Evolutionary conservation across 805 yeast genomes (phyloP), one percentile per base, ranked within the genome.

Genomic region (Wickerhamiella alocasiicola): DNA sequence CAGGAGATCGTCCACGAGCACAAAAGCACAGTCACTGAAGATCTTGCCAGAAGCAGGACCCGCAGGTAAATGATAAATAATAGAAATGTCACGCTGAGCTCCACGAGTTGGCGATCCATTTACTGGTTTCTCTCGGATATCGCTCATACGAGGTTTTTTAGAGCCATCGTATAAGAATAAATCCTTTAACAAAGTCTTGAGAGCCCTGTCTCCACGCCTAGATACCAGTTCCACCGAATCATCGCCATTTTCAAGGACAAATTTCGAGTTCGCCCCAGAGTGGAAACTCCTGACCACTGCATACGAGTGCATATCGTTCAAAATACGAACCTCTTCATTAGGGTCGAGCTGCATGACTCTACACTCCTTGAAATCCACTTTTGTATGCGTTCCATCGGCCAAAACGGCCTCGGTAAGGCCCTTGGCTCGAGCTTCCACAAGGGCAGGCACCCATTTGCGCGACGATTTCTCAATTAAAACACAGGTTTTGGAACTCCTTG

Each of bases 401-500:
- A 36, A 21, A 4, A 20, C 5, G 7, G 31, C 39, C 20, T 29
- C 26, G 9, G 26, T 24, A 5, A 15, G 3, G 15, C 28, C 39
- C 4, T 18, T 13, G 16, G 25, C 31, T 9, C 27, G 16, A 7
- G n/a, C 6, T 7, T 9, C 23, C 15, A 36, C 17, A 15, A 36
- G 9, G 4, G 24, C 39, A 7, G 39, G 39, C 13, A 36, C 39
- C 39, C 39, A 36, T n/a, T 20, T 28, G 9, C 23, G 15, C 3
- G 31, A 24, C 3, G 21, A n/a, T 4, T 27, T 27, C 15, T 36
- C 32, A 15, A 21, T 32, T 9, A 36, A 32, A 3, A 36, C 33
- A 15, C 39, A 36, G 20, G n/a, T 28, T 36, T 15, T 18, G 12
- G 3, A 9, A 3, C n/a, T 15, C 9, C 6, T 18, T 5, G 36